Base-by-base conservation (phyloP, 2,329 filamentous ascomycete genomes). In the Dryadomyces quercivorus region DNA sequence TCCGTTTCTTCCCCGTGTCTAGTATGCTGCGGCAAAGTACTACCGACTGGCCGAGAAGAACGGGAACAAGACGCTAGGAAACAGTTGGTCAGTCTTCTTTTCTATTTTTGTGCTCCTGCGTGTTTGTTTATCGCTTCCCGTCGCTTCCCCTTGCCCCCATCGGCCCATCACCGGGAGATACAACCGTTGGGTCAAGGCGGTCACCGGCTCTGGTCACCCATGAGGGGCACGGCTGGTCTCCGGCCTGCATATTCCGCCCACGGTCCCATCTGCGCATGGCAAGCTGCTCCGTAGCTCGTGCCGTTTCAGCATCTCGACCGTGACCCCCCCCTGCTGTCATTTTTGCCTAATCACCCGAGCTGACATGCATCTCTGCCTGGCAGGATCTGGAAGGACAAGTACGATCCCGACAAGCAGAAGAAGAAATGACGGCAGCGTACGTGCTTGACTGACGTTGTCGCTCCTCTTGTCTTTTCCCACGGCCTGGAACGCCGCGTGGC, bases 311-410 rank as follows among this genome's bases (percentile, higher is more conserved):
- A 13, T 40, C 36, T 40, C 36, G 36, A 31, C 15, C 36, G 36
- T 40, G 36, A 40, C 36, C 36, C 15, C 10, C 36, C 15, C 36
- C 15, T 40, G 10, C 36, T 40, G 36, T 16, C 42, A 15, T 42
- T 52, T 21, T 26, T 42, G 16, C 21, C 18, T 21, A 40, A 40
- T 40, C 36, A 40, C 36, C 36, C 36, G 36, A 40, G 31, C 44
- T 53, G n/a, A 44, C 47, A 57, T 18, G 26, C 38, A 7, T 16
- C 13, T 50, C 49, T 42, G 46, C 20, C 50, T 55, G 46, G 54
- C 66, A 95, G 89, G 91, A 96, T 97, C 66, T 96, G 92, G 89
- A 97, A 97, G 69, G 90, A 95, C 59, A 97, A 97, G 72, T 96
- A 97, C 72, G 78, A 78, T 63, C 75, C 77, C 38, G 71, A 63